Conservation (phyloP, 2,329 filamentous ascomycete species). For the Phialophora tarda region DNA sequence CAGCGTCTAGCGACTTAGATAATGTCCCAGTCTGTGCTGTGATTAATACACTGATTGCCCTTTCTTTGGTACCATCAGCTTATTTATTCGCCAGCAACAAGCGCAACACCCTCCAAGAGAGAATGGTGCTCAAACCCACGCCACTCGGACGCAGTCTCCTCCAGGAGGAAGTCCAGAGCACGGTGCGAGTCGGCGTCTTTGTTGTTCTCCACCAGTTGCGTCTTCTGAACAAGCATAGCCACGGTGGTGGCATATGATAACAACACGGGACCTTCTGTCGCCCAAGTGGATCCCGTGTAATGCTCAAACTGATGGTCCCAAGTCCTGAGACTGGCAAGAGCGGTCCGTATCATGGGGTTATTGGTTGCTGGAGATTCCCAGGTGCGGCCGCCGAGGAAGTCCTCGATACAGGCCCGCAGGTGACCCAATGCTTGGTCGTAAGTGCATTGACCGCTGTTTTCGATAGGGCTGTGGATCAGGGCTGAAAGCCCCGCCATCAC, state of each 20-base stretch:
- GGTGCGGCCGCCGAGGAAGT: not conserved
- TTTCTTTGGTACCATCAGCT: not conserved
- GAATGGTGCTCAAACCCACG: not conserved
- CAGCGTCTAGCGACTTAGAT: not conserved
- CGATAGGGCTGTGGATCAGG: not conserved
- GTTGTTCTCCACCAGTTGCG: not conserved
- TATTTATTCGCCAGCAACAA: not conserved
- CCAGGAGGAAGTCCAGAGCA: not conserved
- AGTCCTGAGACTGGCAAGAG: not conserved
- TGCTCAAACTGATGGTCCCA: not conserved
- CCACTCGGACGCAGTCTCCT: not conserved
- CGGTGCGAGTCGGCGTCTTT: not conserved
- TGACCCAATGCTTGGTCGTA: not conserved
- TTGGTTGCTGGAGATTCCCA: not conserved
- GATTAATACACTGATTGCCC: not conserved
- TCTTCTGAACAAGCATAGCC: slow-evolving; percentile 1
- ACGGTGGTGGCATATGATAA: slow-evolving; percentile 1
- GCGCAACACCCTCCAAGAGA: slow-evolving; percentile 1
- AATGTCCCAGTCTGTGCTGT: not conserved
- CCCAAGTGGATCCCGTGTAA: not conserved
- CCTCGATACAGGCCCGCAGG: not conserved
- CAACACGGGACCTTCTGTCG: not conserved
- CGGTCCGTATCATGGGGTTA: not conserved
- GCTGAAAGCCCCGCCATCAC: not conserved
- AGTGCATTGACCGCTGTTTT: not conserved